phyloP scores from a whole-genome alignment of 306 rosid species.

The Hippophae gyantsensis region DNA sequence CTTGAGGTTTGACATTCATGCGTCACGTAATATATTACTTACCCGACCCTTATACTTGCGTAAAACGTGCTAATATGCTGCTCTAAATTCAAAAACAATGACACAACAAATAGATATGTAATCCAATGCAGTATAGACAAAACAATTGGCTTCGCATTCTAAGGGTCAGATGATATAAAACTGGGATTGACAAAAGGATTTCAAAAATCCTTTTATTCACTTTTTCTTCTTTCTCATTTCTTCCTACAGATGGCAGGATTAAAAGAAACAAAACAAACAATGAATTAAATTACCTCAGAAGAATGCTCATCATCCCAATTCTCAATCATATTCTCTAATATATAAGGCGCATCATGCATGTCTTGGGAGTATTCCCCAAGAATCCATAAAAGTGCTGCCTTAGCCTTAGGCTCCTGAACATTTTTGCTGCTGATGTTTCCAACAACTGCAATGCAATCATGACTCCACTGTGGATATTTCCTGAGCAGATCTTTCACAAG shows the following conservation, averaged over 20 bases:
- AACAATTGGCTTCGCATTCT: too few relatives aligned
- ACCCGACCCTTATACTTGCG: too few relatives aligned
- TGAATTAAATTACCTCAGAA: slow-evolving; percentile 52
- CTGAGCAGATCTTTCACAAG: slow-evolving; percentile 94
- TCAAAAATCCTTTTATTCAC: too few relatives aligned
- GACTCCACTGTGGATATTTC: slow-evolving; percentile 99
- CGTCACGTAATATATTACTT: too few relatives aligned
- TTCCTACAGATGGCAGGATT: neutral
- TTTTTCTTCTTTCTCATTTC: too few relatives aligned
- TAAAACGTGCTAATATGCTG: too few relatives aligned
- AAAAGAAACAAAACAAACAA: neutral
- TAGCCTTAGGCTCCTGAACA: slow-evolving; percentile 95
- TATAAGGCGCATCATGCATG: slow-evolving; percentile 93
- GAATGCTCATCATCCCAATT: slow-evolving; percentile 98
- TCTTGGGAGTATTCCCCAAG: slow-evolving; percentile 96
- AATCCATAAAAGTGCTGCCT: slow-evolving; percentile 99
- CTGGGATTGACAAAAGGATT: too few relatives aligned
- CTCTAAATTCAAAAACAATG: too few relatives aligned
- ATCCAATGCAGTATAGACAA: too few relatives aligned
- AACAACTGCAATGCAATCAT: slow-evolving; percentile 98
- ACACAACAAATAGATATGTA: too few relatives aligned
- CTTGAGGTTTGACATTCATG: too few relatives aligned
- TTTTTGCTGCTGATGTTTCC: slow-evolving; percentile 97
- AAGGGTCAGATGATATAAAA: too few relatives aligned
- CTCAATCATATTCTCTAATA: slow-evolving; percentile 74